phyloP scores from a whole-genome alignment of 495 filamentous ascomycete genomes.

The Xylaria palmicola region DNA sequence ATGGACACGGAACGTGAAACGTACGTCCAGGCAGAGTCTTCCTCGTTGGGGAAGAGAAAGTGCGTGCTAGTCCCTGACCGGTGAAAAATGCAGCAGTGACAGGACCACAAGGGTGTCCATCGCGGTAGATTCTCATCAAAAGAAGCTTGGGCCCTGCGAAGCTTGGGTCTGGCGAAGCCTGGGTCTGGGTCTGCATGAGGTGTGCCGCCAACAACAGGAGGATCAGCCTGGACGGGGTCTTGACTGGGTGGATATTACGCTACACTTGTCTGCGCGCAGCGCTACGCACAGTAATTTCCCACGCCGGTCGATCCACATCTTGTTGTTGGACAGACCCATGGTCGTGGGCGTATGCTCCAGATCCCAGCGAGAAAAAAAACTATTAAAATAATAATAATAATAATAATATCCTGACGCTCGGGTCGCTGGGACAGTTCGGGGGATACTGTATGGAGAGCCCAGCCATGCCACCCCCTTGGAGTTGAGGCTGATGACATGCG shows the following conservation, averaged over 20 bases:
- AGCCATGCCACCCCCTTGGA: constrained; percentile 8
- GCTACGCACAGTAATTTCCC: constrained; percentile 19
- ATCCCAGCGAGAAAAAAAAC: neutral
- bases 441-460: constrained; percentile 10
- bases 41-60: neutral
- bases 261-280: constrained; percentile 8
- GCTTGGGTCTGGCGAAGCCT: no score
- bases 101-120: constrained; percentile 2
- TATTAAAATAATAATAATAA: no score
- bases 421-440: constrained; percentile 7
- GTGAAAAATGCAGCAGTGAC: constrained; percentile 3
- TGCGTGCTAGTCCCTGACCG: neutral
- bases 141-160: no score
- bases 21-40: neutral
- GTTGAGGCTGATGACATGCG: constrained; percentile 15
- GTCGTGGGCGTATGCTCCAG: constrained; percentile 21
- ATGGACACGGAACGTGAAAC: constrained; percentile 5
- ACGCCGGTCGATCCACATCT: constrained; percentile 14
- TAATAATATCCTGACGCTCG: neutral
- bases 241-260: constrained; percentile 12
- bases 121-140: neutral
- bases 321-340: constrained; percentile 17
- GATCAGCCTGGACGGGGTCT: no score
- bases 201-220: constrained; percentile 9
- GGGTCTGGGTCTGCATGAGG: constrained; percentile 10